phyloP scores from a whole-genome alignment of 1,284 basidiomycete species.

The Rhodotorula sp. region DNA sequence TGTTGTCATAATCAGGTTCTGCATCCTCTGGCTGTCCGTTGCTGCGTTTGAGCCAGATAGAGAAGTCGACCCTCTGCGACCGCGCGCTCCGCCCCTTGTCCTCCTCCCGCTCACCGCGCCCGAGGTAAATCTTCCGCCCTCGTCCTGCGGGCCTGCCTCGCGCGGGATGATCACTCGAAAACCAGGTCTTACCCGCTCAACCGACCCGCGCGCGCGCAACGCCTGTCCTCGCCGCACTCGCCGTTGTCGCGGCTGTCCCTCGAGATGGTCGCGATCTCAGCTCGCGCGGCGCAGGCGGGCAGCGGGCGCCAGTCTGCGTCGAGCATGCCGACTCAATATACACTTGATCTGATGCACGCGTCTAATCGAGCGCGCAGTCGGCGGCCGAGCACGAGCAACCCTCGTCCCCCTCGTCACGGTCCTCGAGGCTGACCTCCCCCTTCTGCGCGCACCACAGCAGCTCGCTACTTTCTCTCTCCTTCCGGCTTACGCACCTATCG shows the following conservation, averaged over 20 bases:
- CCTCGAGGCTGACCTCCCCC: constrained; percentile 1
- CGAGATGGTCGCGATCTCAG: not conserved
- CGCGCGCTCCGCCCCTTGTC: not conserved
- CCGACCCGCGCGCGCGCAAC: not conserved
- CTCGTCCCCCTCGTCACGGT: not conserved
- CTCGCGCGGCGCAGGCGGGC: not conserved
- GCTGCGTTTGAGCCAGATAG: not conserved
- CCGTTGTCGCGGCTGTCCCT: not conserved
- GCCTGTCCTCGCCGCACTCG: not conserved
- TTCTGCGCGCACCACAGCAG: not conserved
- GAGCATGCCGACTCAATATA: constrained; percentile 22
- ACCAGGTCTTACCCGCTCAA: constrained; percentile 14
- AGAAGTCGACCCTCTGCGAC: not conserved
- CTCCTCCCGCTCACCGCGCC: not conserved
- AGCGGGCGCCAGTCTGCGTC: not conserved
- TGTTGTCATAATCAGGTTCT: not conserved
- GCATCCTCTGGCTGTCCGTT: no score
- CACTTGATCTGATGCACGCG: constrained; percentile 24
- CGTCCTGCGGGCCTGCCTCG: not conserved
- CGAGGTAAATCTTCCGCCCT: constrained; percentile 2
- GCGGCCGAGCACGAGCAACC: not conserved
- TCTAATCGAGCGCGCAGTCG: not conserved
- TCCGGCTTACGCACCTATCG: no score
- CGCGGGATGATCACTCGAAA: constrained; percentile 12
- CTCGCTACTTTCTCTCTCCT: not conserved